These are phyloP conservation scores for Ophiosphaerella herpotricha DNA, from an alignment of 2,329 filamentous ascomycete genomes.

Conservation along the genomic window DNA sequence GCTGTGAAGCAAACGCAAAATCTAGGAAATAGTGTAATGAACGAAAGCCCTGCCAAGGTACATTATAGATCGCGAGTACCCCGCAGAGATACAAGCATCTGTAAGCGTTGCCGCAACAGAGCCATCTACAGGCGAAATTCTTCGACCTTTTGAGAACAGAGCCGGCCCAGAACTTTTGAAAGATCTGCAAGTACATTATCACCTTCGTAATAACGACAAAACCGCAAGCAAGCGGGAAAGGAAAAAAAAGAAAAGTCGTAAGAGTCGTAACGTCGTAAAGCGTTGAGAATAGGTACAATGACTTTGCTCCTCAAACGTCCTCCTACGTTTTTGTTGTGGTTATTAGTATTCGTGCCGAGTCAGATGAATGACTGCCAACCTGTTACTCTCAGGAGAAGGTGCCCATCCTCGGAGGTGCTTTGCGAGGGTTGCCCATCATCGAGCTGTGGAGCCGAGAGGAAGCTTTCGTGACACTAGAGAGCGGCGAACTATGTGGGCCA, in stretches of 20 bases:
- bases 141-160: conserved; percentile 25
- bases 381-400: conserved; percentile 34
- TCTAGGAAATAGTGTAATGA: conserved; percentile 6
- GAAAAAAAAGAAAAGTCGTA: conserved; percentile 31
- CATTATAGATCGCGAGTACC: conserved; percentile 13
- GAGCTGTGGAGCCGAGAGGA: conserved; percentile 32
- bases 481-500: conserved; percentile 28
- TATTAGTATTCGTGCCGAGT: conserved; percentile 6
- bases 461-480: conserved; percentile 37
- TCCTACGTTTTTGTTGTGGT: conserved; percentile 9
- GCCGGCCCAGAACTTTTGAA: conserved; percentile 29
- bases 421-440: conserved; percentile 31
- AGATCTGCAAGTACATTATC: conserved; percentile 32
- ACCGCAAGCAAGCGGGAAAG: conserved; percentile 23
- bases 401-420: conserved; percentile 39
- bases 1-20: conserved; percentile 5
- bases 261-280: conserved; percentile 43
- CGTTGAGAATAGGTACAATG: conserved; percentile 14
- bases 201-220: conserved; percentile 33
- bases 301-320: conserved; percentile 19
- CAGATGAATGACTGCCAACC: background rate
- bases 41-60: conserved; percentile 10
- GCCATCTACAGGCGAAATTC: conserved; percentile 3
- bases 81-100: conserved; percentile 9
- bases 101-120: conserved; percentile 9